Percentiles rank a stretch among this genome's conserved stretches.
phyloP scores from a whole-genome alignment of 148 eudicot species.

The Chenopodium quinoa region DNA sequence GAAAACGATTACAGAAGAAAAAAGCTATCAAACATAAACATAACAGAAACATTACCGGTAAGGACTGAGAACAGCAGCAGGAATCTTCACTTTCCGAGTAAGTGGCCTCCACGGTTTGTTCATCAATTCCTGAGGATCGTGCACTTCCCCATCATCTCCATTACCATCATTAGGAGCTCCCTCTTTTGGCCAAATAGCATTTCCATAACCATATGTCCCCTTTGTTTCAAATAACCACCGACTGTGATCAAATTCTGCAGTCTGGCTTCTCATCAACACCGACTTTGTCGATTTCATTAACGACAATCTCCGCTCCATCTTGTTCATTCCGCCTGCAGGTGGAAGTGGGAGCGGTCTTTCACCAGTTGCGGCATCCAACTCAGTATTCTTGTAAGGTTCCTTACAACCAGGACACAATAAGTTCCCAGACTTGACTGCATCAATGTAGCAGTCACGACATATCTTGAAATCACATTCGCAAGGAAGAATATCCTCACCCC shows the following conservation, averaged over 20 bases:
- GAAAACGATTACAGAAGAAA: neutral
- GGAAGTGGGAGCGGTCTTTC: slow-evolving; percentile 54
- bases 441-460: slow-evolving; percentile 78
- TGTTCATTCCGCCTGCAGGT: slow-evolving; percentile 51
- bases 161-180: slow-evolving; percentile 48
- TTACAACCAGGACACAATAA: slow-evolving; percentile 79
- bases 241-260: slow-evolving; percentile 81
- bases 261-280: slow-evolving; percentile 72
- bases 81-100: slow-evolving; percentile 77
- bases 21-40: too few species aligned
- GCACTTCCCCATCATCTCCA: slow-evolving; percentile 38
- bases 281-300: slow-evolving; percentile 71
- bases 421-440: slow-evolving; percentile 64
- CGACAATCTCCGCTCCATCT: slow-evolving; percentile 73
- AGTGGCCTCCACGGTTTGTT: slow-evolving; percentile 93
- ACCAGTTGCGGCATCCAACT: slow-evolving; percentile 42
- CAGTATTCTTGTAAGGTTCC: slow-evolving; percentile 65
- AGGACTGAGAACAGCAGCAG: slow-evolving; percentile 83
- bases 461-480: slow-evolving; percentile 90
- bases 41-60: slow-evolving; percentile 47
- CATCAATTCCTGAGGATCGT: slow-evolving; percentile 57
- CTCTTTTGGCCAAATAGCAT: slow-evolving; percentile 92
- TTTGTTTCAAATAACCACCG: slow-evolving; percentile 83
- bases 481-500: slow-evolving; percentile 75
- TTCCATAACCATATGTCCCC: slow-evolving; percentile 92